Evolutionary conservation across 2,329 filamentous ascomycete species (phyloP).

Genomic region (Penicillium capsulatum): DNA sequence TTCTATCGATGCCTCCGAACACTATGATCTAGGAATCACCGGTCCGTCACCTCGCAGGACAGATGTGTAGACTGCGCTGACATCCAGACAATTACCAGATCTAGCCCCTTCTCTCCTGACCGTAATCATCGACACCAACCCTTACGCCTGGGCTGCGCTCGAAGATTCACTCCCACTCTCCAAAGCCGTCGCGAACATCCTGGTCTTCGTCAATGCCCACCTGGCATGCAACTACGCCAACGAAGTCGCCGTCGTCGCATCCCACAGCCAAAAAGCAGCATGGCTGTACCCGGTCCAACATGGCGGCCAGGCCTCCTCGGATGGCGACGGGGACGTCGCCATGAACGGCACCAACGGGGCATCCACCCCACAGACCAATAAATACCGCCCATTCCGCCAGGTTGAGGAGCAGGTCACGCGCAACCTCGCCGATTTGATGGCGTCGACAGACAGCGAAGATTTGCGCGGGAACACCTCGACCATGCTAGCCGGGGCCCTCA

Average conservation of each 20-base stretch:
- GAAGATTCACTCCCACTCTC: conserved; percentile 71
- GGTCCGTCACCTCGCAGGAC: conserved; percentile 32
- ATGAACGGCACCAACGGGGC: conserved; percentile 51
- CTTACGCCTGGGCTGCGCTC: conserved; percentile 84
- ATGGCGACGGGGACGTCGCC: conserved; percentile 51
- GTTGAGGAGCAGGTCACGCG: conserved; percentile 76
- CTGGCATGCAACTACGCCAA: conserved; percentile 91
- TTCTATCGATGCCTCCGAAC: conserved; percentile 59
- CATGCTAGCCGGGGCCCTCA: conserved; percentile 85
- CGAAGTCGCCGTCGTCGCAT: conserved; percentile 85
- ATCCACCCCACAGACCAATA: conserved; percentile 60
- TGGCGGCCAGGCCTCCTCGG: conserved; percentile 12
- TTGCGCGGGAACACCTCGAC: conserved; percentile 65
- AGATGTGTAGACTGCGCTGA: neutral
- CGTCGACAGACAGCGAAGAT: conserved; percentile 61
- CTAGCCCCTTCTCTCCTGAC: conserved; percentile 76
- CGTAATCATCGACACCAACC: conserved; percentile 93
- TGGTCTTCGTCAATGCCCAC: conserved; percentile 96
- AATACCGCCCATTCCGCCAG: conserved; percentile 85
- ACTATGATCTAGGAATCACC: conserved; percentile 48
- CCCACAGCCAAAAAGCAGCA: conserved; percentile 76
- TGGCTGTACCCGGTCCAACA: conserved; percentile 74
- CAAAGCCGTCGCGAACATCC: conserved; percentile 78
- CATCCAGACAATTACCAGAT: conserved; percentile 34
- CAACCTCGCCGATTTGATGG: conserved; percentile 70